Evolutionary conservation across 2,329 filamentous ascomycete species (phyloP).

Genomic region (Bimuria novae-zelandiae): DNA sequence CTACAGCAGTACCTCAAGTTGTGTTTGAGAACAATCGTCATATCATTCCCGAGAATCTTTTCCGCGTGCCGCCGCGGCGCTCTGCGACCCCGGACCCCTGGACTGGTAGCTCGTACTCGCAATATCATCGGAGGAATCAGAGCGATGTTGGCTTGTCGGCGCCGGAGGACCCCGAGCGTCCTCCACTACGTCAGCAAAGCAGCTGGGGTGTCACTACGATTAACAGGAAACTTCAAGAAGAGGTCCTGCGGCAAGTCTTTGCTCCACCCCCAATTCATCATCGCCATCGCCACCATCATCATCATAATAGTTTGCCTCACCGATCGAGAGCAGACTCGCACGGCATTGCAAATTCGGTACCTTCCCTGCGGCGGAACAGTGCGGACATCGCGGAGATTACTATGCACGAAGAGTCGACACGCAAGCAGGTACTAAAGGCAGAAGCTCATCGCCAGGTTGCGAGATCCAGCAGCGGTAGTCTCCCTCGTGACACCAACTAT

Average conservation of each 20-base stretch:
- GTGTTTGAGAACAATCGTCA: conserved; percentile 94
- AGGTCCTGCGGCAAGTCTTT: conserved; percentile 92
- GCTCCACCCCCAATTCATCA: conserved; percentile 82
- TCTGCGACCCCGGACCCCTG: conserved; percentile 45
- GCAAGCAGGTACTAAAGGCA: conserved; percentile 50
- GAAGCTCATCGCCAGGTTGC: conserved; percentile 44
- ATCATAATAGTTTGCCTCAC: conserved; percentile 65
- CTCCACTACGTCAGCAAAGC: conserved; percentile 54
- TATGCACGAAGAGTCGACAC: conserved; percentile 43
- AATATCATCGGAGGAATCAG: conserved; percentile 43
- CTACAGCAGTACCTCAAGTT: conserved; percentile 79
- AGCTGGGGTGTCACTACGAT: conserved; percentile 91
- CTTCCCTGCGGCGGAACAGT: conserved; percentile 44
- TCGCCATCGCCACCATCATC: conserved; percentile 75
- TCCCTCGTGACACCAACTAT: conserved; percentile 4
- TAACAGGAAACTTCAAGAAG: conserved; percentile 84
- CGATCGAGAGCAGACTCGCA: conserved; percentile 35
- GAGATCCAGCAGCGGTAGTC: conserved; percentile 11
- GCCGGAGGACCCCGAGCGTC: conserved; percentile 36
- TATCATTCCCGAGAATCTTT: conserved; percentile 83
- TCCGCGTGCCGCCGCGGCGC: conserved; percentile 63
- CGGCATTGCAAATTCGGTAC: conserved; percentile 38
- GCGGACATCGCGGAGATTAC: conserved; percentile 41
- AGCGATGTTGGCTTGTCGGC: conserved; percentile 35
- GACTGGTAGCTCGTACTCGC: conserved; percentile 35